These are phyloP conservation scores for Neurospora hispaniola DNA, from an alignment of 495 filamentous ascomycete species.

Conservation along the genomic window DNA sequence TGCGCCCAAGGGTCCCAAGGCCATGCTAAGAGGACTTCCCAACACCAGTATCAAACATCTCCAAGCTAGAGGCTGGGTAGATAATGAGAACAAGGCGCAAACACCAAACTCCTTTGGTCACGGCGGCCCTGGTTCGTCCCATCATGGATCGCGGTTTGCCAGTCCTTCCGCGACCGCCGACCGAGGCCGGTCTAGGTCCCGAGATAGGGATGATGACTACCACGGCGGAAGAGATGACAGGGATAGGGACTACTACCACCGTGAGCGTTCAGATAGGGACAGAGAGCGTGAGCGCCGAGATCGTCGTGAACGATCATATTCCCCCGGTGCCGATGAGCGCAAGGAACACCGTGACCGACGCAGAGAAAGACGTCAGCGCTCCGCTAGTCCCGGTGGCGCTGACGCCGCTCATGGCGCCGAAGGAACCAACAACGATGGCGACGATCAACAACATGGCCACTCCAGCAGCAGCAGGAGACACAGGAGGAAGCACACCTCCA, in stretches of 20 bases:
- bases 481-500: slow-evolving; percentile 31
- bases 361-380: not conserved
- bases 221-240: slow-evolving; percentile 17
- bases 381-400: slow-evolving; percentile 18
- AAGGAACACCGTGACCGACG: slow-evolving; percentile 23
- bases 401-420: slow-evolving; percentile 39
- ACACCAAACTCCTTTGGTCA: slow-evolving; percentile 16
- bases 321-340: slow-evolving; percentile 30
- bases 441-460: slow-evolving; percentile 36
- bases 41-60: slow-evolving; percentile 56
- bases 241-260: slow-evolving; percentile 11
- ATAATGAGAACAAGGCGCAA: slow-evolving; percentile 26
- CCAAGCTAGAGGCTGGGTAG: slow-evolving; percentile 37
- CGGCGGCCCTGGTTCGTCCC: not conserved
- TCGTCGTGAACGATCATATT: slow-evolving; percentile 3
- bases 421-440: slow-evolving; percentile 43
- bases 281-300: slow-evolving; percentile 21
- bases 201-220: slow-evolving; percentile 11
- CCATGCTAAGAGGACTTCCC: slow-evolving; percentile 76
- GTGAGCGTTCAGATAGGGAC: slow-evolving; percentile 21
- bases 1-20: slow-evolving; percentile 87
- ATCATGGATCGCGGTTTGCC: not conserved
- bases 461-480: slow-evolving; percentile 34
- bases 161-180: not conserved
- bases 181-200: slow-evolving; percentile 7